A percentile compares a stretch with the other conserved stretches of the same genome.
phyloP scores from a whole-genome alignment of 495 filamentous ascomycete species.

The Xylaria venustula region DNA sequence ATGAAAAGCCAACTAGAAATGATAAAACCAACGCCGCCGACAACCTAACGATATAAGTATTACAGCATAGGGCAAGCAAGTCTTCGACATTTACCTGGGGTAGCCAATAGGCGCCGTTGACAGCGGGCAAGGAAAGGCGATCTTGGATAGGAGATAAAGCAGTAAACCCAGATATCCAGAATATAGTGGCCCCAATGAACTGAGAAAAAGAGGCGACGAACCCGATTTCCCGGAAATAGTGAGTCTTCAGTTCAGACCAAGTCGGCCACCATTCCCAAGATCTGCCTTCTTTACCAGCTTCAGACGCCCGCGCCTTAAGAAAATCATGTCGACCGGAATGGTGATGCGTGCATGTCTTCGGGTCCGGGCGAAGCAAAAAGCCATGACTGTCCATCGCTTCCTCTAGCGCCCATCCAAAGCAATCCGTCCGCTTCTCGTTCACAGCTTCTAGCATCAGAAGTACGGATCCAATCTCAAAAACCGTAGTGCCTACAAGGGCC shows the following conservation, averaged over 20 bases:
- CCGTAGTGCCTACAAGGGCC: constrained; percentile 66
- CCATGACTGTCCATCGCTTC: constrained; percentile 39
- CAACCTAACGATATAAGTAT: constrained; percentile 45
- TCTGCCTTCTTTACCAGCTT: constrained; percentile 8
- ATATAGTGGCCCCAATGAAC: constrained; percentile 62
- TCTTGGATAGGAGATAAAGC: constrained; percentile 58
- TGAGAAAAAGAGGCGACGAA: constrained; percentile 65
- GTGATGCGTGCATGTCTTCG: constrained; percentile 50
- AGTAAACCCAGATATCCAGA: constrained; percentile 68
- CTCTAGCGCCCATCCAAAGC: constrained; percentile 71
- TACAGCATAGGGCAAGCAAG: not conserved
- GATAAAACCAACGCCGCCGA: constrained; percentile 65
- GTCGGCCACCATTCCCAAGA: constrained; percentile 64
- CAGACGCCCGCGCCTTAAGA: not conserved
- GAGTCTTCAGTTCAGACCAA: constrained; percentile 52
- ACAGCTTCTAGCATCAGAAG: constrained; percentile 67
- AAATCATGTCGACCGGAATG: constrained; percentile 32
- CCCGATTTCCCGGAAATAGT: constrained; percentile 67
- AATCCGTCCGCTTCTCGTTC: constrained; percentile 63
- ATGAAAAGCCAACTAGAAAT: constrained; percentile 61
- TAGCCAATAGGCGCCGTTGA: constrained; percentile 62
- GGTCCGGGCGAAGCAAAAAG: constrained; percentile 27
- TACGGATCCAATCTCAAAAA: constrained; percentile 67
- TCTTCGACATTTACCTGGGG: not conserved
- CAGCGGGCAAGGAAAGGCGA: constrained; percentile 28